Conservation (phyloP, 768 basidiomycete genomes). For the Suillus hirtellus region DNA sequence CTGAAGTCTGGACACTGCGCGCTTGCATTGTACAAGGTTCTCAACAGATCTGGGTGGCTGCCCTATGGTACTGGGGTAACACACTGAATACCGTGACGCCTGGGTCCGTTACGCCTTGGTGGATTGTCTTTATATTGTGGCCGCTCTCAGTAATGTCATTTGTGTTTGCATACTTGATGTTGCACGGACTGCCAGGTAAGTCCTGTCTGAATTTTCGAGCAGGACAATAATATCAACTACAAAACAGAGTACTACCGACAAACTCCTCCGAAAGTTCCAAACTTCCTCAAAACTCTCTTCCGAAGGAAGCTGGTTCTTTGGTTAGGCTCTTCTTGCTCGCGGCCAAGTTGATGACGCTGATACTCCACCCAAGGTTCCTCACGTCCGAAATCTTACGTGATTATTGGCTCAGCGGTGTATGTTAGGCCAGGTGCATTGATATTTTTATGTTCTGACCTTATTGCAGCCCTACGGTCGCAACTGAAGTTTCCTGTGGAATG, state of each 20-base stretch:
- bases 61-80: conserved; percentile 95
- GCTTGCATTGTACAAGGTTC: conserved; percentile 94
- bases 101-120: conserved; percentile 71
- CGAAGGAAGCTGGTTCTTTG: conserved; percentile 89
- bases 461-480: conserved; percentile 86
- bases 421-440: conserved; percentile 28
- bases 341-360: not conserved
- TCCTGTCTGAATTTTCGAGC: conserved; percentile 7
- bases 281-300: conserved; percentile 88
- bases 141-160: conserved; percentile 76
- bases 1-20: conserved; percentile 90
- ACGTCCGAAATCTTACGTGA: conserved; percentile 90
- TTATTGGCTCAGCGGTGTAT: conserved; percentile 85
- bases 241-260: conserved; percentile 80
- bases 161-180: conserved; percentile 79
- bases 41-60: conserved; percentile 95
- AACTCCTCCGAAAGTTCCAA: conserved; percentile 92
- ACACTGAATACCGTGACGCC: conserved; percentile 59
- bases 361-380: conserved; percentile 56
- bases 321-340: conserved; percentile 32
- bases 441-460: conserved; percentile 15
- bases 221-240: conserved; percentile 13
- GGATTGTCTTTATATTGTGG: conserved; percentile 81
- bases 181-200: conserved; percentile 82
- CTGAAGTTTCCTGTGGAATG: conserved; percentile 92